phyloP scores from a whole-genome alignment of 2,329 filamentous ascomycete species.

The Neofusicoccum sp. region DNA sequence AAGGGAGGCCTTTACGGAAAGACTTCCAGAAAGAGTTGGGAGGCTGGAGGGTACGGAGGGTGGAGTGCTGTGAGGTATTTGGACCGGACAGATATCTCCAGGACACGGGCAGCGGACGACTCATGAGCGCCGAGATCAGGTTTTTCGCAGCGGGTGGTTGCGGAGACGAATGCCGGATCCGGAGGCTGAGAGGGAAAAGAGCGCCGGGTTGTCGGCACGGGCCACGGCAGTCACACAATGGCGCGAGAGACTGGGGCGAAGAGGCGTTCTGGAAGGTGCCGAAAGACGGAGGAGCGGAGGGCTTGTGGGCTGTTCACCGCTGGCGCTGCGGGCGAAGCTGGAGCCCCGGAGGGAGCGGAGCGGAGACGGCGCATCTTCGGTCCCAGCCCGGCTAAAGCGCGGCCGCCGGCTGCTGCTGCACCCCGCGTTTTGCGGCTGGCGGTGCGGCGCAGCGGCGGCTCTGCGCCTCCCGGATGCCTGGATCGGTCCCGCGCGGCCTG shows the following conservation, averaged over 20 bases:
- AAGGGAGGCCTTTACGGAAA: no score
- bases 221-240: neutral
- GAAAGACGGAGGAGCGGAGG: neutral
- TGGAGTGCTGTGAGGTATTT: no score
- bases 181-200: neutral
- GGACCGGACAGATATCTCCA: no score
- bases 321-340: neutral
- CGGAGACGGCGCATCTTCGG: constrained; percentile 2
- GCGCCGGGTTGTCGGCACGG: no score
- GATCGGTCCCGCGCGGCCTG: neutral
- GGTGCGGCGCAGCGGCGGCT: neutral
- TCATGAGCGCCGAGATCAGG: no score
- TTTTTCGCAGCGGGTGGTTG: no score
- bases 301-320: neutral
- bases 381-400: neutral
- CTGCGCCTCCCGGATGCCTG: neutral
- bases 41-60: no score
- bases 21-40: no score
- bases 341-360: neutral
- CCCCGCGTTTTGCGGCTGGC: neutral
- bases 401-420: neutral
- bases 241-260: neutral
- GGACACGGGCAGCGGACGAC: no score
- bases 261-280: neutral
- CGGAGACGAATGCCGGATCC: no score